Base-by-base conservation (phyloP, 768 basidiomycete species). In the Boletus sensibilis region DNA sequence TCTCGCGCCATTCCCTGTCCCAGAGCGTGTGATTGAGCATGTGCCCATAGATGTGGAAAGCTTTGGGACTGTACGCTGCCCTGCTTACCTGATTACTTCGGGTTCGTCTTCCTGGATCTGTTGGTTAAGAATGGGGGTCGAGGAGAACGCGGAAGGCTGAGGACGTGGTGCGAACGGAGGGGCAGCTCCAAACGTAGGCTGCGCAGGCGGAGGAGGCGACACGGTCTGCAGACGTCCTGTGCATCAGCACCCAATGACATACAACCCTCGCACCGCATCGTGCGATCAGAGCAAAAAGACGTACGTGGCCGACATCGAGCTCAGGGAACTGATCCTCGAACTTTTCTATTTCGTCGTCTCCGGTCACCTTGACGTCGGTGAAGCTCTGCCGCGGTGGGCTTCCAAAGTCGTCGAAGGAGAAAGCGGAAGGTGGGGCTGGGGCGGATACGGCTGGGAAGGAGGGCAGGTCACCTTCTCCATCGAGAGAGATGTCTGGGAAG, bases 321-420 rank as follows among this genome's bases (percentile, higher is more conserved):
- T 89, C 92, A 0, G 92, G 92, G 69, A 94, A 95, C 55, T 91
- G 84, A 69, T 75, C 87, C 73, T 93, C 86, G 61, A 95, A 95
- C 70, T 87, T 84, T 55, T 91, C 88, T 56, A 95, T 81, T 60
- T 91, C 89, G 60, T 92, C 90, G 65, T 91, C 85, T 0, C 90
- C 91, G 0, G 92, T 94, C 39, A 92, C 86, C 66, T 82, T 91
- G 52, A 94, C 87, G 11, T 80, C 76, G n/a, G 79, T 76, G 39
- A 74, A 70, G 42, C 64, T 67, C 50, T 73, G 66, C 31, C 68
- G 64, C 1, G 78, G 77, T 10, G 78, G 75, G 44, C 70, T 75
- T 16, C 81, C 84, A 67, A 92, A 90, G 66, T 81, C 78, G 64
- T 85, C 84, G 56, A 90, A 84, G 8, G 83, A 83, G 73, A 90